A percentile compares a stretch with the other conserved stretches of the same genome.
Evolutionary conservation across 257 asterid species (phyloP).

Genomic region (Capsicum baccatum): DNA sequence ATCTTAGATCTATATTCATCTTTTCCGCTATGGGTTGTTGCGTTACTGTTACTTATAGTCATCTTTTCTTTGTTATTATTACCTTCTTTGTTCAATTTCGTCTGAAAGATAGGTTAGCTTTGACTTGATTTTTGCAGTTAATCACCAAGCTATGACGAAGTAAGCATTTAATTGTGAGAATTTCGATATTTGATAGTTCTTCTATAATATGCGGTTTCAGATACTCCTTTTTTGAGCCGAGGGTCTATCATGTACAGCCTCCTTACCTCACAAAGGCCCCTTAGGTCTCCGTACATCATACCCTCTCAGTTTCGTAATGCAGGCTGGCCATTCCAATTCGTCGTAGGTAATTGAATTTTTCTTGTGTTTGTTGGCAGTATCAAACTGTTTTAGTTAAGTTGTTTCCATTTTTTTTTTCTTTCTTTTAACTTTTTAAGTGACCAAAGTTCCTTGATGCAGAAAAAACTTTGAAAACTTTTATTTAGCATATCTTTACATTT

Average conservation of each 20-base stretch:
- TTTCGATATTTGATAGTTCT: not conserved
- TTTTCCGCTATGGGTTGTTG: not conserved
- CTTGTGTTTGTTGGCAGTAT: constrained; percentile 8
- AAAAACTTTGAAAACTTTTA: not conserved
- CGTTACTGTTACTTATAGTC: not conserved
- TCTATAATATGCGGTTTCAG: not conserved
- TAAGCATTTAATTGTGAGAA: not conserved
- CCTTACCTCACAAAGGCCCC: too few species aligned
- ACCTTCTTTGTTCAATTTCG: not conserved
- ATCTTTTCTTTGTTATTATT: not conserved
- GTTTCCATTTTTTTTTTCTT: not conserved
- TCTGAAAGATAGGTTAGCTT: not conserved
- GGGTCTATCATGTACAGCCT: too few species aligned
- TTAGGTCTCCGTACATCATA: too few species aligned
- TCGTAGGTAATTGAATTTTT: not conserved
- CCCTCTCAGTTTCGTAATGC: not conserved
- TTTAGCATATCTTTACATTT: not conserved
- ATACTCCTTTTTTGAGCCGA: too few species aligned
- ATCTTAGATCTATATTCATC: not conserved
- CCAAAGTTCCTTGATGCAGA: constrained; percentile 1
- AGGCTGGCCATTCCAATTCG: not conserved
- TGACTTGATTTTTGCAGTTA: not conserved
- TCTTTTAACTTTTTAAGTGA: not conserved
- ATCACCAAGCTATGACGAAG: constrained; percentile 16
- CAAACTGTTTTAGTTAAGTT: not conserved